Base-by-base conservation (phyloP, 2,329 filamentous ascomycete genomes). In the Beauveria bassiana region DNA sequence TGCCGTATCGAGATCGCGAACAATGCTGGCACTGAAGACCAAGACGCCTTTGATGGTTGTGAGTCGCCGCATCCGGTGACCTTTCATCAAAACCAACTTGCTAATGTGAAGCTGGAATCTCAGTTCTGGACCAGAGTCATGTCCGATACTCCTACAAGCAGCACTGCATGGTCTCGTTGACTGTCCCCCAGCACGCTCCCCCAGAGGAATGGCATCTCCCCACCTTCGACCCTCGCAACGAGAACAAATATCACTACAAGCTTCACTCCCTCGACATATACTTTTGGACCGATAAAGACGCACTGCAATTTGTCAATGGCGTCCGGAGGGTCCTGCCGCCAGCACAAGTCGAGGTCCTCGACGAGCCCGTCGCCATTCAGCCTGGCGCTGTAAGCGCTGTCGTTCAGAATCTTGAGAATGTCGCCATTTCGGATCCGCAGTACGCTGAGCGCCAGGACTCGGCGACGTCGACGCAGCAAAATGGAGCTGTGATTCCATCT, bases 41-140 rank as follows among this genome's bases (percentile, higher is more conserved):
- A 93, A 70, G 89, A 93, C 77, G 89, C 89, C 12, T 91, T 93
- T 70, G 83, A 86, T 66, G 90, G 90, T 70, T 85, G 88, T 91
- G 77, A 80, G 88, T 74, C 40, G 14, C 40, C 14, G 12, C 34
- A 16, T 5, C 34, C 2, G 34, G 34, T 38, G 34, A 16, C 14
- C 14, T 16, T 38, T 16, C 2, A 38, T 16, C 10, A 5, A 38
- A 38, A 38, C 16, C 34, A 5, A 38, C 34, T 38, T 38, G 34
- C 34, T 38, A 38, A 38, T 5, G 22, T 46, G 18, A 34, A 9
- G 20, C 12, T 34, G 5, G 6, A 34, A 45, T 18, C 6, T 31
- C 20, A 60, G 88, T 84, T 69, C 75, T 93, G 65, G 87, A 90
- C 68, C 79, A 79, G 61, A 81, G 86, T 14, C 80, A 80, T 64